These are phyloP conservation scores for Nicotiana attenuata DNA, from an alignment of 257 asterid genomes.

Conservation along the genomic window DNA sequence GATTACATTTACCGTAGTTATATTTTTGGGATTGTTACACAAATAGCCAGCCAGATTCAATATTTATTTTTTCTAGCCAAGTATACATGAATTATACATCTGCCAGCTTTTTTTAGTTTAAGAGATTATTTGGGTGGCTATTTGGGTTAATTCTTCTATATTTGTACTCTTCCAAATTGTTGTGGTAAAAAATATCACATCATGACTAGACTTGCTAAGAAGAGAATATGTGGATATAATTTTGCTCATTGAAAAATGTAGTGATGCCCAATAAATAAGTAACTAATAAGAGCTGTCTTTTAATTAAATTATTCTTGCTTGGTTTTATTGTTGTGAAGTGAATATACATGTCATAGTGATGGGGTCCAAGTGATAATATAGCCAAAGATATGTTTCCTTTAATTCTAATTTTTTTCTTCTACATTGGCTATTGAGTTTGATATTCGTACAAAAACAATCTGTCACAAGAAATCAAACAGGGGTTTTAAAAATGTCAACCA, in stretches of 20 bases:
- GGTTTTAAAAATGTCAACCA: background rate
- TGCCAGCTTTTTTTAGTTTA: too few relatives aligned
- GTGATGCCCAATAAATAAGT: background rate
- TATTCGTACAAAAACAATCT: background rate
- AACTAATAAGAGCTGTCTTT: background rate
- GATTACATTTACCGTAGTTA: constrained; percentile 16
- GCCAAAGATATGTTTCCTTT: background rate
- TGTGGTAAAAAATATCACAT: background rate
- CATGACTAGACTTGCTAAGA: background rate
- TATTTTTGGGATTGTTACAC: too few relatives aligned
- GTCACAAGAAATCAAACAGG: background rate
- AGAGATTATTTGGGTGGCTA: too few relatives aligned
- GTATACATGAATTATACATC: too few relatives aligned
- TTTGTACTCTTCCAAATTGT: background rate
- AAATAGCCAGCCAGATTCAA: too few relatives aligned
- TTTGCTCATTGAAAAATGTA: background rate
- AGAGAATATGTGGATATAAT: background rate
- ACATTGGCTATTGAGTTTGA: background rate
- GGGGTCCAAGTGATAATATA: background rate
- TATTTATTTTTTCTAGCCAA: too few relatives aligned
- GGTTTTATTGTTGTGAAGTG: background rate
- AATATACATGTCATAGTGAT: background rate
- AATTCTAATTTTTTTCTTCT: background rate
- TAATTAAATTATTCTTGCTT: background rate
- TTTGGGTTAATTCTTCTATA: too few relatives aligned